Evolutionary conservation across 306 rosid species (phyloP), one percentile per base, ranked within the genome.

Genomic region (Vicia faba): DNA sequence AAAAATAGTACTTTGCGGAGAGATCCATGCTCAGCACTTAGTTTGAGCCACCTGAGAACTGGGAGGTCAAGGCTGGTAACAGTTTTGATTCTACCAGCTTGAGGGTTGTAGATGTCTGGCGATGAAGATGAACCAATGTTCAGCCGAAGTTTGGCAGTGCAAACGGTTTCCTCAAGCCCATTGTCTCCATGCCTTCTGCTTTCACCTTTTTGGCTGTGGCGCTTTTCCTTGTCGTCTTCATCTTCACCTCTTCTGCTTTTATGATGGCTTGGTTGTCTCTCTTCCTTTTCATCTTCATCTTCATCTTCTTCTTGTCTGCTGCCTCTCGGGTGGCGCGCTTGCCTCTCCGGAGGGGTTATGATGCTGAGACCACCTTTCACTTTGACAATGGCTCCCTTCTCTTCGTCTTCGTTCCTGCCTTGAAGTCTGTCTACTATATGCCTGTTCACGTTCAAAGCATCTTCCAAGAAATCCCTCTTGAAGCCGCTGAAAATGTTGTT

Each of bases 401-500:
- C 71, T 56, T 88, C 78, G 1, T 68, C 16, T 63, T 91, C 87
- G 4, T 74, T 54, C 13, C 64, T 23, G 0, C 88, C 86, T 36
- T 80, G 83, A 0, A 88, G 66, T 26, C n/a, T 79, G 41, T 55
- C 55, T 0, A 81, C 82, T 8, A 76, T 73, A 44, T 79, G 75
- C 0, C 1, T 18, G 48, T 84, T 62, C 29, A 88, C 75, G 16
- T 78, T 60, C 10, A 91, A 73, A 0, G 83, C 79, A 0, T 91
- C 69, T 2, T 83, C 77, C 4, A 88, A 23, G 70, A 73, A 74
- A 5, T 70, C 66, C 0, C 45, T 31, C 7, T 38, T 5, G 61
- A 87, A 78, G 33, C 88, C 97, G 0, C 68, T 45, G 58, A 75
- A 79, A 16, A 91, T 26, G 68, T 88, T 91, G 69, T 70, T 16